Evolutionary conservation across 148 eudicot genomes (phyloP).

Genomic region (Fallopia convolvulus): DNA sequence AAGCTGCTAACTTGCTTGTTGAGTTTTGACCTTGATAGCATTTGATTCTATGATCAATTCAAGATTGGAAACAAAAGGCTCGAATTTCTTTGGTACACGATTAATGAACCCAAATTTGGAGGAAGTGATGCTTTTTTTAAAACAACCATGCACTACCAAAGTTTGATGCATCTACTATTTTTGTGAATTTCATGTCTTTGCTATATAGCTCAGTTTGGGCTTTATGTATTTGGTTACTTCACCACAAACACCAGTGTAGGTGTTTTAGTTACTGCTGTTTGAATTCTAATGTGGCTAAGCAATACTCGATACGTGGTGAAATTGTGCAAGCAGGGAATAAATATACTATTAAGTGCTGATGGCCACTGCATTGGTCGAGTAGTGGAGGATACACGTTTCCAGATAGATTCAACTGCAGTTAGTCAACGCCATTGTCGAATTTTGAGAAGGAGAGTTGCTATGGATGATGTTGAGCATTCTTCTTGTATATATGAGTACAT

Average conservation of each 20-base stretch:
- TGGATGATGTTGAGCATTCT: conserved; percentile 43
- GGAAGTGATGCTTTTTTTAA: not conserved
- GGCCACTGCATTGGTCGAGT: conserved; percentile 71
- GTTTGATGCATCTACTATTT: not conserved
- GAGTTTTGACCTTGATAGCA: not conserved
- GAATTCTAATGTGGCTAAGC: not conserved
- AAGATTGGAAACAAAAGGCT: not conserved
- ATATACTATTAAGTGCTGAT: conserved; percentile 72
- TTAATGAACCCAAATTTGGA: not conserved
- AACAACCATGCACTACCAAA: not conserved
- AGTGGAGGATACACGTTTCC: conserved; percentile 65
- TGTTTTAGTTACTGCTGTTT: not conserved
- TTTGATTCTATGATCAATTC: not conserved
- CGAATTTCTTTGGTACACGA: not conserved
- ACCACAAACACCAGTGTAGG: not conserved
- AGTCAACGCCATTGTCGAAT: conserved; percentile 78
- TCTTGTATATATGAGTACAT: conserved; percentile 37
- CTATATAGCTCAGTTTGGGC: not conserved
- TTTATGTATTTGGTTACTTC: not conserved
- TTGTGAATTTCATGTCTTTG: not conserved
- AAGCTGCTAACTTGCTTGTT: not conserved
- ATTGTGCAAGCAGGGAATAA: conserved; percentile 52
- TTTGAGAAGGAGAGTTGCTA: conserved; percentile 44
- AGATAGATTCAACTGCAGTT: conserved; percentile 60
- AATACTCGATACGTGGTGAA: not conserved